Conservation (phyloP, 345 rosid species). For the Microthlaspi erraticum region DNA sequence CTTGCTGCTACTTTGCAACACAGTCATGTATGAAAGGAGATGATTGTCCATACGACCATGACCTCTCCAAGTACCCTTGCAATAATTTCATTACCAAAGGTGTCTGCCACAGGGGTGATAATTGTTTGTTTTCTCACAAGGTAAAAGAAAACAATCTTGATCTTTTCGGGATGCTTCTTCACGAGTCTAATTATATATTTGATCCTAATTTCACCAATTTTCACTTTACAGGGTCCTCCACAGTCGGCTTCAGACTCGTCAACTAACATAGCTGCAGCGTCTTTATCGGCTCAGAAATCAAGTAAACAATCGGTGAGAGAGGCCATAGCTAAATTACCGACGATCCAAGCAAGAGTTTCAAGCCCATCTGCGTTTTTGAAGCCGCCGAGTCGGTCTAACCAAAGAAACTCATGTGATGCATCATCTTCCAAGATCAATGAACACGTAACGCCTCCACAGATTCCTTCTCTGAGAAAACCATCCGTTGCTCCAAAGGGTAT, state of each 20-base stretch:
- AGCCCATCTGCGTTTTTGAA: constrained; percentile 33
- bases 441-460: constrained; percentile 34
- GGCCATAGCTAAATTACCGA: constrained; percentile 37
- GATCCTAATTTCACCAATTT: constrained; percentile 14
- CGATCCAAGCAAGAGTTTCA: constrained; percentile 37
- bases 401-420: constrained; percentile 28
- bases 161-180: constrained; percentile 13
- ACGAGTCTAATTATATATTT: neutral
- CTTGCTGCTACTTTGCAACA: constrained; percentile 85
- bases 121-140: constrained; percentile 88
- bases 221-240: constrained; percentile 36
- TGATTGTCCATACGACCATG: constrained; percentile 87
- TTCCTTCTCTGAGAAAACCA: constrained; percentile 32
- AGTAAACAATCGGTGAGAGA: constrained; percentile 39
- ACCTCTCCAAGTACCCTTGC: constrained; percentile 87
- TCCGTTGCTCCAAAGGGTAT: constrained; percentile 46
- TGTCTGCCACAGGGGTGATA: constrained; percentile 72
- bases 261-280: constrained; percentile 30
- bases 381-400: constrained; percentile 29
- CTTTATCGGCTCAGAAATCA: constrained; percentile 31
- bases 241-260: constrained; percentile 34
- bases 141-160: constrained; percentile 44
- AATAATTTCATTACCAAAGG: constrained; percentile 57
- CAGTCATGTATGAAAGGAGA: constrained; percentile 90
- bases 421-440: constrained; percentile 41